A percentile compares a stretch with the other conserved stretches of the same genome.
Evolutionary conservation across 225 moss, liverwort and hornwort genomes (phyloP).

Genomic region (Neckera pumila): DNA sequence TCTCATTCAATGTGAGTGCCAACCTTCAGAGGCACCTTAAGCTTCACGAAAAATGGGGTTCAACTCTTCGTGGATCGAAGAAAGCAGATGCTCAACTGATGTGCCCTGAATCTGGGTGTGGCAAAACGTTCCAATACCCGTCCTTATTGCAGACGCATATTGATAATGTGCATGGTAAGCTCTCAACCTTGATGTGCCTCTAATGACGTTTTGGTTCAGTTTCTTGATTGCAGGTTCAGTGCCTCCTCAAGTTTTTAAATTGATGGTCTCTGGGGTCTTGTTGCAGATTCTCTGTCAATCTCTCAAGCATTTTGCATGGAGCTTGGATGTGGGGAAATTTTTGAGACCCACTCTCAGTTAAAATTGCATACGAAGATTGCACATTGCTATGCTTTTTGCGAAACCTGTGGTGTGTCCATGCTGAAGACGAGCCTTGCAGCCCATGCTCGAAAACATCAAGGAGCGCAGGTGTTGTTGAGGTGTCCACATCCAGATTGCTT

Average conservation of each 20-base stretch:
- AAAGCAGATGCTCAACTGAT: neutral
- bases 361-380: neutral
- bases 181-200: neutral
- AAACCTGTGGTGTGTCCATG: slow-evolving; percentile 28
- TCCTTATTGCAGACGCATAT: slow-evolving; percentile 41
- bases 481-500: slow-evolving; percentile 19
- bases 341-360: neutral
- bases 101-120: slow-evolving; percentile 45
- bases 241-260: no score
- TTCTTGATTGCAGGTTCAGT: neutral
- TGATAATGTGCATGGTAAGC: slow-evolving; percentile 47
- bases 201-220: neutral
- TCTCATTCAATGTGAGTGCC: slow-evolving; percentile 30
- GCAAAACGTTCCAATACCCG: slow-evolving; percentile 37
- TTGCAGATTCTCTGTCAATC: neutral
- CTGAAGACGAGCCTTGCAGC: slow-evolving; percentile 5
- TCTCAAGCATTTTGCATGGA: slow-evolving; percentile 11
- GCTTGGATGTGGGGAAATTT: slow-evolving; percentile 17
- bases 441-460: slow-evolving; percentile 5
- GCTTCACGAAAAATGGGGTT: slow-evolving; percentile 27
- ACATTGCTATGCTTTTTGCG: slow-evolving; percentile 12
- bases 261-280: neutral
- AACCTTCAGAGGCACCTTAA: slow-evolving; percentile 59
- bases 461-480: neutral
- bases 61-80: neutral